These are phyloP conservation scores for Madurella fahalii DNA, from an alignment of 2,329 filamentous ascomycete species.

Conservation along the genomic window DNA sequence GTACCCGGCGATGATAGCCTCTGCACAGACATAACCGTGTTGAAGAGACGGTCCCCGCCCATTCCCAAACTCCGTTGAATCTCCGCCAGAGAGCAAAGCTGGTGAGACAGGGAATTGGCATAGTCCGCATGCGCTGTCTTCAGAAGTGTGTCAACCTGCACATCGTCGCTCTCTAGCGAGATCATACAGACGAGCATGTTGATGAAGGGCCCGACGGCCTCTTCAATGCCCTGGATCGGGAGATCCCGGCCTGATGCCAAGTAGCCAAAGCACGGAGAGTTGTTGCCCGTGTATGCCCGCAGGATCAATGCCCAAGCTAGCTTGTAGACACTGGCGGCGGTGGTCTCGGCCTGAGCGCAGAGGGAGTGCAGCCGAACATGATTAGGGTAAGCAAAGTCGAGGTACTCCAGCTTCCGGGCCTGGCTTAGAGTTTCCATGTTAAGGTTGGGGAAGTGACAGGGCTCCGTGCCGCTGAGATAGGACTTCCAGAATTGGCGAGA, in stretches of 20 bases:
- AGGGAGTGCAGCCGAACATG: slow-evolving; percentile 4
- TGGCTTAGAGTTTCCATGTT: background rate
- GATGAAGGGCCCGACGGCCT: slow-evolving; percentile 26
- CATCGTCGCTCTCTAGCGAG: slow-evolving; percentile 16
- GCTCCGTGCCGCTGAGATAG: slow-evolving; percentile 19
- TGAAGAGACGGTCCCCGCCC: slow-evolving; percentile 8
- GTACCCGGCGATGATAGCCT: background rate
- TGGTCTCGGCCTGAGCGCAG: slow-evolving; percentile 8
- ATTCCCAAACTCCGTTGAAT: slow-evolving; percentile 7
- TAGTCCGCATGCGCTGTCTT: slow-evolving; percentile 8
- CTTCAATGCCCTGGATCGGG: slow-evolving; percentile 18
- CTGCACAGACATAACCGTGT: slow-evolving; percentile 14
- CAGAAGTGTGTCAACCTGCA: background rate
- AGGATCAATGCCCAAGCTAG: slow-evolving; percentile 9
- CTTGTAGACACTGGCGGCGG: slow-evolving; percentile 10
- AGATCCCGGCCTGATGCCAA: slow-evolving; percentile 23
- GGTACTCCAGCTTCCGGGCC: background rate
- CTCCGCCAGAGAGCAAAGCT: slow-evolving; percentile 11
- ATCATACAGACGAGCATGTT: slow-evolving; percentile 24
- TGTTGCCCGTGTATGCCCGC: slow-evolving; percentile 8
- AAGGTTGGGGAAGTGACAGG: slow-evolving; percentile 21
- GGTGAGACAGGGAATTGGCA: slow-evolving; percentile 10
- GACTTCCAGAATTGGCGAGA: slow-evolving; percentile 24
- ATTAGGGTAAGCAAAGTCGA: slow-evolving; percentile 9
- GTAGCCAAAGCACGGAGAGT: slow-evolving; percentile 23